Conservation (phyloP, 140 eudicot genomes). For the Oenanthe javanica region DNA sequence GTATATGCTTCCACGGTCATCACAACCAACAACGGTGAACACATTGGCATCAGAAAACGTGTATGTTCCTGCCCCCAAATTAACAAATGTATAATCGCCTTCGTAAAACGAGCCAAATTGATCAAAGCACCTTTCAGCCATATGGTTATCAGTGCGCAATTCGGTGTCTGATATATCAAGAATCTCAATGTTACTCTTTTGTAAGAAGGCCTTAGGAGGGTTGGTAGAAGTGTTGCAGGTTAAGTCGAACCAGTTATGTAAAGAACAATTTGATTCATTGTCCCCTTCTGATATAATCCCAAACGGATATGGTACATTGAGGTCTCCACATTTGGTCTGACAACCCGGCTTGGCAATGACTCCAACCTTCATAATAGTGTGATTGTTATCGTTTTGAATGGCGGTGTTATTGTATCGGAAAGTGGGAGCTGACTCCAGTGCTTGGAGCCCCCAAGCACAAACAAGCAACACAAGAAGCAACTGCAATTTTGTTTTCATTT, state of each 20-base stretch:
- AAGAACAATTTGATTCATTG: too few relatives aligned
- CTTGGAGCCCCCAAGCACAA: not conserved
- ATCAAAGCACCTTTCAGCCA: constrained; percentile 37
- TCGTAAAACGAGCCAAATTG: not conserved
- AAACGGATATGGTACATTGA: constrained; percentile 69
- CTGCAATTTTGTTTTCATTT: too few relatives aligned
- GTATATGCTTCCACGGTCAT: constrained; percentile 21
- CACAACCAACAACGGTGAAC: constrained; percentile 57
- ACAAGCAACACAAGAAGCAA: not conserved
- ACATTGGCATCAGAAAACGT: constrained; percentile 39
- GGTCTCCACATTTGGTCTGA: constrained; percentile 50
- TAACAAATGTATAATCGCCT: too few relatives aligned
- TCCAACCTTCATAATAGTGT: constrained; percentile 8
- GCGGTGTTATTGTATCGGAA: too few relatives aligned
- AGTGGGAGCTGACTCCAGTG: too few relatives aligned
- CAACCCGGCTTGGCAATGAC: constrained; percentile 51
- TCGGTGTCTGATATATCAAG: constrained; percentile 36
- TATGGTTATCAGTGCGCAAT: constrained; percentile 20
- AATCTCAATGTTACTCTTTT: constrained; percentile 13
- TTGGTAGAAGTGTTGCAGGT: constrained; percentile 41
- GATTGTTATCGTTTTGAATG: too few relatives aligned
- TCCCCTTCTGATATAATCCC: constrained; percentile 21
- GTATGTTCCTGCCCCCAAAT: constrained; percentile 10
- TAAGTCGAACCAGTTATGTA: not conserved
- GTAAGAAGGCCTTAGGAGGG: constrained; percentile 45